These are phyloP conservation scores for Aspergillus sparsus DNA, from an alignment of 495 filamentous ascomycete genomes.

Conservation along the genomic window DNA sequence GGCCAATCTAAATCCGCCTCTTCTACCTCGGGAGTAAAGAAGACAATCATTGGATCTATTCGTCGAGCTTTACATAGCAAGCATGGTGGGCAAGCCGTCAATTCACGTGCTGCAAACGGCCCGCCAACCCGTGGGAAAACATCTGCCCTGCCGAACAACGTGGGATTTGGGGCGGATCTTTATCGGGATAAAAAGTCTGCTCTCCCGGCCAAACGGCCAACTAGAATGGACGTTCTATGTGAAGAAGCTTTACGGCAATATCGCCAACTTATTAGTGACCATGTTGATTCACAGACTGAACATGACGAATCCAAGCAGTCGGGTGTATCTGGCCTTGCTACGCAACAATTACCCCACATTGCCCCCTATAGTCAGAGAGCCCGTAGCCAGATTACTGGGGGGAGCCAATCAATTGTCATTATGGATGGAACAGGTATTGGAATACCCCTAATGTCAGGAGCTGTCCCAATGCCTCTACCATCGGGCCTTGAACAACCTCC, in stretches of 20 bases:
- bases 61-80: slow-evolving; percentile 82
- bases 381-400: slow-evolving; percentile 66
- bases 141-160: slow-evolving; percentile 47
- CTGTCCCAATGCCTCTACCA: slow-evolving; percentile 20
- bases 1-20: slow-evolving; percentile 34
- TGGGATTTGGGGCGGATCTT: slow-evolving; percentile 48
- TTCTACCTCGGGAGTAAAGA: slow-evolving; percentile 72
- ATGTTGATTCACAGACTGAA: slow-evolving; percentile 13
- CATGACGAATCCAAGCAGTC: slow-evolving; percentile 14
- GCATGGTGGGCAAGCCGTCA: slow-evolving; percentile 45
- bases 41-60: slow-evolving; percentile 82
- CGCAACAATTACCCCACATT: slow-evolving; percentile 12
- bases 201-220: slow-evolving; percentile 36
- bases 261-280: slow-evolving; percentile 30
- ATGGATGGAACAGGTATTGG: slow-evolving; percentile 61
- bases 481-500: slow-evolving; percentile 19
- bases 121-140: slow-evolving; percentile 39
- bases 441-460: slow-evolving; percentile 42
- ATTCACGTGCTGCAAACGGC: slow-evolving; percentile 47
- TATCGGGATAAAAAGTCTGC: slow-evolving; percentile 47
- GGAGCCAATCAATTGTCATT: slow-evolving; percentile 86
- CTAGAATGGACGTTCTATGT: slow-evolving; percentile 74
- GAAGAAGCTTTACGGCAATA: slow-evolving; percentile 72
- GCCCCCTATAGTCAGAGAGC: slow-evolving; percentile 29
- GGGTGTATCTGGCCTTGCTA: slow-evolving; percentile 6